A percentile compares a stretch with the other conserved stretches of the same genome.
Conservation (phyloP, 2,329 filamentous ascomycete species). For the Sporothrix pseudoabietina region DNA sequence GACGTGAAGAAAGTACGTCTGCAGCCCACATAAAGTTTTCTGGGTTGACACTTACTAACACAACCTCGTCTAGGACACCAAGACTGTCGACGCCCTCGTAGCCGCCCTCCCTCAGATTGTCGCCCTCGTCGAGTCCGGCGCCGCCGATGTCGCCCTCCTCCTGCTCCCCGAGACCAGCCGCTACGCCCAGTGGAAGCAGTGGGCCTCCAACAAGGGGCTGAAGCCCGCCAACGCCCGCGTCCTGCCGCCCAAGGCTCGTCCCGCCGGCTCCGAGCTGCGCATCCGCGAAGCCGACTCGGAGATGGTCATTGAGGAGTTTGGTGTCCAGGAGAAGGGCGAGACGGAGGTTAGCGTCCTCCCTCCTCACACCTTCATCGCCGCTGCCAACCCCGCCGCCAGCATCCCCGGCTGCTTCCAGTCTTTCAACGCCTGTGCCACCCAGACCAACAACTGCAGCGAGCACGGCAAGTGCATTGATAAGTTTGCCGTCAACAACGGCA, state of each 20-base stretch:
- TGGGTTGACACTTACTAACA: neutral
- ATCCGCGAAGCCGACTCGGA: constrained; percentile 50
- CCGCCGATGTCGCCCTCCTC: constrained; percentile 60
- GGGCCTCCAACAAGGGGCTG: constrained; percentile 44
- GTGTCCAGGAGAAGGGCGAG: constrained; percentile 28
- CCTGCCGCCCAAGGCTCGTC: constrained; percentile 15
- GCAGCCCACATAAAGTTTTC: neutral
- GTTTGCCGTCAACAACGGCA: constrained; percentile 51
- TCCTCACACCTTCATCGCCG: constrained; percentile 34
- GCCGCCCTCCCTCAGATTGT: constrained; percentile 50
- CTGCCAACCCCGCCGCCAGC: constrained; percentile 39
- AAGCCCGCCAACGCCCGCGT: constrained; percentile 34
- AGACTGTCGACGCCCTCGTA: constrained; percentile 49
- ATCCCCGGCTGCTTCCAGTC: constrained; percentile 76
- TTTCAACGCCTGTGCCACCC: constrained; percentile 65
- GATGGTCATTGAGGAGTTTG: constrained; percentile 46
- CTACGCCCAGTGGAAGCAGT: constrained; percentile 43
- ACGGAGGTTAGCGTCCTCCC: constrained; percentile 27
- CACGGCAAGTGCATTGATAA: constrained; percentile 77
- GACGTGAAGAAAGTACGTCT: constrained; percentile 48
- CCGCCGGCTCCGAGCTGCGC: constrained; percentile 41
- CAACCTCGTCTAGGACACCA: constrained; percentile 44
- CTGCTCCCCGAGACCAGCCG: constrained; percentile 54
- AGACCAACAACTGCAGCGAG: constrained; percentile 77
- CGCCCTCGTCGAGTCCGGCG: constrained; percentile 50